Conservation (phyloP, 2,329 filamentous ascomycete genomes). For the Ceratocystis destructans region DNA sequence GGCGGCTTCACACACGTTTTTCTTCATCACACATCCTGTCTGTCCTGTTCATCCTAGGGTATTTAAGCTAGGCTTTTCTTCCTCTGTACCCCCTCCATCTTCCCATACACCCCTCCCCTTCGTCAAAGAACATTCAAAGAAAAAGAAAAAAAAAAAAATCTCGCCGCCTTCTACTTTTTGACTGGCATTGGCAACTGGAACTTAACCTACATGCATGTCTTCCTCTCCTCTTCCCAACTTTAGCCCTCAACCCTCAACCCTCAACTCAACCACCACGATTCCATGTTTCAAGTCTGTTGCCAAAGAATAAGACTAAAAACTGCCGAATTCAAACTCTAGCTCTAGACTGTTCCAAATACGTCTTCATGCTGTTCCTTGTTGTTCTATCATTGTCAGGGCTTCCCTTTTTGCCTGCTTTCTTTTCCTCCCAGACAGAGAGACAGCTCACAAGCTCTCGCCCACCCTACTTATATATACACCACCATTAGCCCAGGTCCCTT, state of each 20-base stretch:
- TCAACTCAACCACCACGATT: slow-evolving; percentile 7
- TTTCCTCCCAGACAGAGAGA: not conserved
- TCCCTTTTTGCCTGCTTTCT: not conserved
- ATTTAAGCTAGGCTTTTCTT: slow-evolving; percentile 1
- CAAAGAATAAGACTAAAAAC: slow-evolving; percentile 1
- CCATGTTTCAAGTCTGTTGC: slow-evolving; percentile 4
- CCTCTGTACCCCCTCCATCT: not conserved
- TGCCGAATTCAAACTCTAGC: not conserved
- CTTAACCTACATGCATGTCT: slow-evolving; percentile 4
- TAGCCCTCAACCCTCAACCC: not conserved
- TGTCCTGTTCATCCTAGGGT: not conserved
- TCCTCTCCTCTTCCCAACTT: slow-evolving; percentile 6
- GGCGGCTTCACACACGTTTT: slow-evolving; percentile 21
- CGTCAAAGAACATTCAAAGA: not conserved
- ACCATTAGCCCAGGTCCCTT: not conserved
- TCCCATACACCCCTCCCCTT: not conserved
- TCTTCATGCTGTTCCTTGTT: not conserved
- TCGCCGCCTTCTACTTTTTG: not conserved
- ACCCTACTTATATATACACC: not conserved
- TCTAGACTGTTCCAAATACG: slow-evolving; percentile 1
- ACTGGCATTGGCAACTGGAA: slow-evolving; percentile 5
- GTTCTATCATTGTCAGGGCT: not conserved
- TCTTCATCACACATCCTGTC: slow-evolving; percentile 16
- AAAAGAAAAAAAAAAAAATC: not conserved
- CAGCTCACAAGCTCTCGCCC: not conserved